These are phyloP conservation scores for Monilinia fructigena DNA, from an alignment of 2,329 filamentous ascomycete species.

Conservation along the genomic window DNA sequence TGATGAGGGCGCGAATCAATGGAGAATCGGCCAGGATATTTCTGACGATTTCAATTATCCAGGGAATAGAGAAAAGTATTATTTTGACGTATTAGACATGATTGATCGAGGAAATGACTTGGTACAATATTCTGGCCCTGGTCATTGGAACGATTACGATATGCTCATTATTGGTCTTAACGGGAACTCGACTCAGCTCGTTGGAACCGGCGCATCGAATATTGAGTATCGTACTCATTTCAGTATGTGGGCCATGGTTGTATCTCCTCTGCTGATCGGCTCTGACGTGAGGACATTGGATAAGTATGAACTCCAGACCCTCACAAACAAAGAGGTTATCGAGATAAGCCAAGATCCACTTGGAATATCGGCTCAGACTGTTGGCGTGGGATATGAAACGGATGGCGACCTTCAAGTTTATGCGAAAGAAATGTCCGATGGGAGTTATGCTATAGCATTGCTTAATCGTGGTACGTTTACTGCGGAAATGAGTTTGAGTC, in stretches of 20 bases:
- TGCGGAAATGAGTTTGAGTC: conserved; percentile 30
- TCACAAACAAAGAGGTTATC: conserved; percentile 40
- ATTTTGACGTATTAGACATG: conserved; percentile 42
- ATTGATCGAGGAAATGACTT: conserved; percentile 51
- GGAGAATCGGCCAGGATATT: conserved; percentile 49
- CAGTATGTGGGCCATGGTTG: conserved; percentile 33
- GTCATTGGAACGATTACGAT: conserved; percentile 48
- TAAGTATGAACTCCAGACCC: conserved; percentile 28
- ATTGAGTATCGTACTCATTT: conserved; percentile 39
- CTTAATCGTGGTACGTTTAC: conserved; percentile 29
- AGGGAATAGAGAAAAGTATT: conserved; percentile 31
- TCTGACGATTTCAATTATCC: conserved; percentile 36
- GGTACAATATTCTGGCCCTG: conserved; percentile 48
- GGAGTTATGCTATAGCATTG: conserved; percentile 30
- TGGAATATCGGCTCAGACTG: conserved; percentile 33
- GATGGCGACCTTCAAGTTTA: conserved; percentile 28
- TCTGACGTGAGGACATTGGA: conserved; percentile 28
- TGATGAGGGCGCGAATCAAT: conserved; percentile 47
- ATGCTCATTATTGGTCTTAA: conserved; percentile 35
- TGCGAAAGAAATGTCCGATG: conserved; percentile 29
- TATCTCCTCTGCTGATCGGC: conserved; percentile 34
- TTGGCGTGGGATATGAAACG: conserved; percentile 22
- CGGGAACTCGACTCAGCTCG: conserved; percentile 42
- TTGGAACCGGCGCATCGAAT: conserved; percentile 38
- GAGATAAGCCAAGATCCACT: conserved; percentile 40